Base-by-base conservation (phyloP, 805 yeast species). In the Kodamaea lidongshanica region DNA sequence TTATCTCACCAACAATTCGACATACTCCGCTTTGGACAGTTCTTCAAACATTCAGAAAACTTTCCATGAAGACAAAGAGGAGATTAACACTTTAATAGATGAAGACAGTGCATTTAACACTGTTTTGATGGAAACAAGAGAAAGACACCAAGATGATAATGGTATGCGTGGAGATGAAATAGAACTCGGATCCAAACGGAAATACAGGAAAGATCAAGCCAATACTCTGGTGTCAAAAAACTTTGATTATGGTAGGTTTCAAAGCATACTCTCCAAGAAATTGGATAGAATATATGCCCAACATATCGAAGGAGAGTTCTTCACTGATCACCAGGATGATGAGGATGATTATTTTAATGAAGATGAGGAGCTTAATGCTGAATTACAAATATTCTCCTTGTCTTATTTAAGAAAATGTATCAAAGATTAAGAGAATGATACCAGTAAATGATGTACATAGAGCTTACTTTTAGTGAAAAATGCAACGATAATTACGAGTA, bases 41-140 rank as follows among this genome's bases (percentile, higher is more conserved):
- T 45, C 48, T 7, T 41, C 55, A 35, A 63, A 51, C 33, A 52
- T 60, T 2, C 63, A 57, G 29, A 61, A 56, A 38, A 52, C 63
- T 4, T 58, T 57, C 27, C 61, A 59, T 27, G 69, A 63, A 37
- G 69, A 64, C 35, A 58, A 61, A 29, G 63, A 58, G 26, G 70
- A 63, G 33, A 58, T 64, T 7, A 34, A 42, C 19, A 39, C 38
- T 15, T 40, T 63, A 5, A 25, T 62, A 12, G 53, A 50, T 6
- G 64, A 61, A 28, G 67, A 63, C 35, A 45, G 46, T 18, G 50
- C 49, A 1, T 61, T 45, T 37, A 41, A 42, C 10, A 32, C 39
- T 6, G 34, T 39, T n/a, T 37, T 57, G 19, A 45, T 38, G n/a
- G 57, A 55, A 18, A 42, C 52, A n/a, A 42, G 39, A 31, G 42